These are phyloP conservation scores for Metrosideros polymorpha DNA, from an alignment of 441 rosid species.

Conservation along the genomic window DNA sequence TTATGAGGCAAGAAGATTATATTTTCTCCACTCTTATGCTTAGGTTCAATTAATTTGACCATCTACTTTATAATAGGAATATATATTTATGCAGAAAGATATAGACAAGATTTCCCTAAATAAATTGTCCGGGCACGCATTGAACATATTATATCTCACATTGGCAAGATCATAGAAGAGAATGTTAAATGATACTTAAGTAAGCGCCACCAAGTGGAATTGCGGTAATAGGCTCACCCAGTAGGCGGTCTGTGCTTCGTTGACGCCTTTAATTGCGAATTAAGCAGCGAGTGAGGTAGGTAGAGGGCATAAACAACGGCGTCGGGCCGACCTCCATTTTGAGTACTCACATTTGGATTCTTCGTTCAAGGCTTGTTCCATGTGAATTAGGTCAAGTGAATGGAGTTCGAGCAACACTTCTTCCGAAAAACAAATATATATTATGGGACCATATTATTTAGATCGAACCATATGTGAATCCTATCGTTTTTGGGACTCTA, in stretches of 20 bases:
- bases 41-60: no score
- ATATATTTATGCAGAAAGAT: background rate
- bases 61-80: no score
- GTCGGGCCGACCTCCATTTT: background rate
- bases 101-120: background rate
- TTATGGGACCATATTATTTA: background rate
- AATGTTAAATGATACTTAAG: background rate
- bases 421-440: background rate
- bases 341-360: background rate
- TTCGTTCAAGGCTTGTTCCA: background rate
- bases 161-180: background rate
- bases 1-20: no score
- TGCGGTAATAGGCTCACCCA: background rate
- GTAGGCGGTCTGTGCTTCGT: background rate
- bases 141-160: background rate
- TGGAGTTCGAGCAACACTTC: background rate
- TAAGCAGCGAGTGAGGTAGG: background rate
- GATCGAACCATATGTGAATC: background rate
- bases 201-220: background rate
- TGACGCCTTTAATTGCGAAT: background rate
- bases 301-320: background rate
- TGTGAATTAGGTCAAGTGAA: background rate
- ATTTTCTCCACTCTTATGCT: no score
- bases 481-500: background rate
- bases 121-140: background rate